phyloP scores from a whole-genome alignment of 2,329 filamentous ascomycete species.

The Pyrenophora tritici-repentis region DNA sequence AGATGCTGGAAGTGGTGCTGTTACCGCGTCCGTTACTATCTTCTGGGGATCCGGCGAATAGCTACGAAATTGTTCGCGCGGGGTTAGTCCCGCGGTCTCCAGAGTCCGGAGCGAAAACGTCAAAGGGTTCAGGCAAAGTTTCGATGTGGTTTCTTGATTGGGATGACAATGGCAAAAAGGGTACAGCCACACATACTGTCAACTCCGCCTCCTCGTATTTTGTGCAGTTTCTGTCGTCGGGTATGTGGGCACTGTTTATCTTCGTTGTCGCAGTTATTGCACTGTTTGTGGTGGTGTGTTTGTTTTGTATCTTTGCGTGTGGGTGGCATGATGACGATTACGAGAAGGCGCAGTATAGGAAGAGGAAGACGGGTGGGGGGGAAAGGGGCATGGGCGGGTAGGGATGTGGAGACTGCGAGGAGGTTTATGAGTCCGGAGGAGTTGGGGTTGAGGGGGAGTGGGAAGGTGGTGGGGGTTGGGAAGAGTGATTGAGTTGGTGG shows the following conservation, averaged over 20 bases:
- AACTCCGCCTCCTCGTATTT: constrained; percentile 14
- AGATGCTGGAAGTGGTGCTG: constrained; percentile 36
- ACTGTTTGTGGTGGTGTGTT: constrained; percentile 31
- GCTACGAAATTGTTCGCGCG: constrained; percentile 34
- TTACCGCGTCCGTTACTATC: constrained; percentile 32
- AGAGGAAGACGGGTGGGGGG: constrained; percentile 20
- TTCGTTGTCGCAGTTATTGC: constrained; percentile 30
- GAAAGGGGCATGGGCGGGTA: constrained; percentile 10
- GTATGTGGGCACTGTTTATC: constrained; percentile 32
- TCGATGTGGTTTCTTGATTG: constrained; percentile 37
- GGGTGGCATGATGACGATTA: constrained; percentile 36
- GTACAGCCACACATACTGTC: constrained; percentile 29
- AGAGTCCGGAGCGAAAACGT: neutral
- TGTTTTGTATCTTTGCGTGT: constrained; percentile 35
- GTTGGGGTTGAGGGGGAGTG: constrained; percentile 30
- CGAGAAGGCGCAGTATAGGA: constrained; percentile 33
- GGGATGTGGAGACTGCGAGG: constrained; percentile 31
- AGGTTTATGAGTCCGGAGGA: constrained; percentile 36
- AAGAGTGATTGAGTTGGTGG: constrained; percentile 37
- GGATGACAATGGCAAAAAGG: constrained; percentile 38
- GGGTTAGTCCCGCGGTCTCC: constrained; percentile 18
- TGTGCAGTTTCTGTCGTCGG: constrained; percentile 26
- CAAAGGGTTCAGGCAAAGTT: constrained; percentile 3
- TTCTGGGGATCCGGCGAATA: constrained; percentile 20
- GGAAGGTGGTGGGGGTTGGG: constrained; percentile 37